Evolutionary conservation across 1,284 basidiomycete genomes (phyloP), one percentile per base, ranked within the genome.

Genomic region (Sanghuangporus sanghuang): DNA sequence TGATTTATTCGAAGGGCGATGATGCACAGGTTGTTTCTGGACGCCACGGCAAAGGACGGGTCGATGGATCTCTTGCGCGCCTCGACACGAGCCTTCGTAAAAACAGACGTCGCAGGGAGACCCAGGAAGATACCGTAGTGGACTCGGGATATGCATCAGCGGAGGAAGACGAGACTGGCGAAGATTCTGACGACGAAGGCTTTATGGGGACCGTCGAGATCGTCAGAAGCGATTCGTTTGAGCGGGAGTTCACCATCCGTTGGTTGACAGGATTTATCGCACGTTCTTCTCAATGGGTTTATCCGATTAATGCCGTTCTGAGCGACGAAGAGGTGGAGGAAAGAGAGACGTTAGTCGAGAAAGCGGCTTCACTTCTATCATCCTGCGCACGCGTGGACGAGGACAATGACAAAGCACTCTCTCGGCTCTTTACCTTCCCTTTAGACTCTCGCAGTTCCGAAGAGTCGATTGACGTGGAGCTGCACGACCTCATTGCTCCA

Each of bases 401-500:
- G 21, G 62, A 49, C 11, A 46, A 56, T 14, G 73, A 69, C 32
- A 72, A 69, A 36, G 61, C 67, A 36, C 50, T 70, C 18, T 56
- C 66, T 46, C 67, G 67, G 40, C 56, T 61, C n/a, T 71, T 72
- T 62, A 57, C 50, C n/a, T 73, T 73, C 53, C 67, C 67, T 16
- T 67, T 77, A 0, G 64, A 75, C 46, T 50, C 44, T 6, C 32
- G 56, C 40, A n/a, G 6, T 14, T 55, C 14, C 52, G 62, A 36
- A 49, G 64, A 39, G 16, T 16, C 42, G 40, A 64, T 67, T 40
- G 61, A 38, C 21, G 81, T 94, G 53, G 82, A 89, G 68, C 78
- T 95, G 36, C 91, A 92, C 72, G 93, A 95, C 70, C 27, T 58
- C 21, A n/a, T 59, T 8, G 92, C 87, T 2, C 85, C 90, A 1